These are phyloP conservation scores for Tylopilus felleus DNA, from an alignment of 768 basidiomycete genomes.

Conservation along the genomic window DNA sequence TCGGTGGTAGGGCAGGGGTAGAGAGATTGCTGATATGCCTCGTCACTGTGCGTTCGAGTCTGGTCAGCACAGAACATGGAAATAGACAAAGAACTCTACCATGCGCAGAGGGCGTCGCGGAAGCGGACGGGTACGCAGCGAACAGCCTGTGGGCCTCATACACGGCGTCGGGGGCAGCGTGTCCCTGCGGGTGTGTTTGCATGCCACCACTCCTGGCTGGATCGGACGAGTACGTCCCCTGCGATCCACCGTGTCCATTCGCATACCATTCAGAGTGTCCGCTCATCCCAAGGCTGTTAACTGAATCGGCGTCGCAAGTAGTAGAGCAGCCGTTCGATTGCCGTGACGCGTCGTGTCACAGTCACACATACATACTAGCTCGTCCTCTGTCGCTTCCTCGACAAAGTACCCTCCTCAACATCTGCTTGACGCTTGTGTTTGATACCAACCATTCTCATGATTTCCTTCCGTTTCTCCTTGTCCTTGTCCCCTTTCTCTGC, in stretches of 20 bases:
- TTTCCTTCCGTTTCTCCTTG: slow-evolving; percentile 72
- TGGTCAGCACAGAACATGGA: slow-evolving; percentile 16
- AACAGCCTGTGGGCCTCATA: slow-evolving; percentile 68
- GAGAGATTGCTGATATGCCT: slow-evolving; percentile 63
- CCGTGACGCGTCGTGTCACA: slow-evolving; percentile 19
- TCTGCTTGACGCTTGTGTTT: slow-evolving; percentile 68
- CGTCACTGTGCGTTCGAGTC: slow-evolving; percentile 45
- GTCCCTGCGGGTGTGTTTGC: slow-evolving; percentile 12
- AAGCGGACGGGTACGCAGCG: slow-evolving; percentile 68
- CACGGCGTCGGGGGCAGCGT: slow-evolving; percentile 44
- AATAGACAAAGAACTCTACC: slow-evolving; percentile 38
- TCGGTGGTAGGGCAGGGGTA: slow-evolving; percentile 55
- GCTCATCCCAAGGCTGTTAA: slow-evolving; percentile 20
- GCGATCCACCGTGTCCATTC: slow-evolving; percentile 16
- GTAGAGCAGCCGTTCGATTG: neutral
- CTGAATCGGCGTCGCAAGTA: neutral
- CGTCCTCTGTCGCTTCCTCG: slow-evolving; percentile 51
- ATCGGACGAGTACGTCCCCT: slow-evolving; percentile 13
- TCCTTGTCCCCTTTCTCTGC: slow-evolving; percentile 60
- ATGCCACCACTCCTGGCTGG: neutral
- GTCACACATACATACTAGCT: slow-evolving; percentile 14
- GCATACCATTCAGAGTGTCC: slow-evolving; percentile 25
- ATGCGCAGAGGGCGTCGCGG: slow-evolving; percentile 73
- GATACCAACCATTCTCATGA: slow-evolving; percentile 68
- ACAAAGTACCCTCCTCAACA: slow-evolving; percentile 48